These are phyloP conservation scores for Adansonia madagascariensis DNA, from an alignment of 441 rosid species.

Conservation along the genomic window DNA sequence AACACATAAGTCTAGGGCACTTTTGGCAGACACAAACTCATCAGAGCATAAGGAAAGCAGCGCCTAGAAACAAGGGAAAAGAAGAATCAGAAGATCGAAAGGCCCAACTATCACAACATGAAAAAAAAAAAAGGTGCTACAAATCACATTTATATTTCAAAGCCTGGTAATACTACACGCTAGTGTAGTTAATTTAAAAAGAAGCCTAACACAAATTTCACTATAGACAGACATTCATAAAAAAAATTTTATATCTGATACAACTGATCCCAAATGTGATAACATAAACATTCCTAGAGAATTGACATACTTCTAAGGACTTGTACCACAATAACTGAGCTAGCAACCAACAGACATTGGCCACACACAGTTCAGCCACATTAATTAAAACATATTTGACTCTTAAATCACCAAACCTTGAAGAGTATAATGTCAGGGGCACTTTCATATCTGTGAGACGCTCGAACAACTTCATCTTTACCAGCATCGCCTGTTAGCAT, in stretches of 20 bases:
- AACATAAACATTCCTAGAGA: constrained; percentile 19
- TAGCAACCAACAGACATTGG: background rate
- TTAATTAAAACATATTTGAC: constrained; percentile 23
- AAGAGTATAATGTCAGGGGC: constrained; percentile 93
- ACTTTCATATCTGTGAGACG: constrained; percentile 89
- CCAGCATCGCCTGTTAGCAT: constrained; percentile 79
- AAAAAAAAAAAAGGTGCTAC: background rate
- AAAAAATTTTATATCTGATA: background rate
- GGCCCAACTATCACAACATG: background rate
- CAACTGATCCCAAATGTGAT: background rate
- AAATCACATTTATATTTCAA: background rate
- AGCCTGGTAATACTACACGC: constrained; percentile 1
- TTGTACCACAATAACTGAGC: constrained; percentile 1
- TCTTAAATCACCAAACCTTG: constrained; percentile 58
- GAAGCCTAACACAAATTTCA: background rate
- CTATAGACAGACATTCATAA: constrained; percentile 1
- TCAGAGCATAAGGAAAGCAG: constrained; percentile 91
- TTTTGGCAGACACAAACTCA: constrained; percentile 85
- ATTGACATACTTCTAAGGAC: background rate
- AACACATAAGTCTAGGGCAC: constrained; percentile 79
- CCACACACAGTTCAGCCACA: background rate
- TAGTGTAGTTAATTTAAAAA: background rate
- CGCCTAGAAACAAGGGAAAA: constrained; percentile 58
- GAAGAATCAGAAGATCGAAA: constrained; percentile 18
- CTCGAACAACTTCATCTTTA: constrained; percentile 86